Evolutionary conservation across 2,329 filamentous ascomycete species (phyloP).

Genomic region (Botrytis fragariae): DNA sequence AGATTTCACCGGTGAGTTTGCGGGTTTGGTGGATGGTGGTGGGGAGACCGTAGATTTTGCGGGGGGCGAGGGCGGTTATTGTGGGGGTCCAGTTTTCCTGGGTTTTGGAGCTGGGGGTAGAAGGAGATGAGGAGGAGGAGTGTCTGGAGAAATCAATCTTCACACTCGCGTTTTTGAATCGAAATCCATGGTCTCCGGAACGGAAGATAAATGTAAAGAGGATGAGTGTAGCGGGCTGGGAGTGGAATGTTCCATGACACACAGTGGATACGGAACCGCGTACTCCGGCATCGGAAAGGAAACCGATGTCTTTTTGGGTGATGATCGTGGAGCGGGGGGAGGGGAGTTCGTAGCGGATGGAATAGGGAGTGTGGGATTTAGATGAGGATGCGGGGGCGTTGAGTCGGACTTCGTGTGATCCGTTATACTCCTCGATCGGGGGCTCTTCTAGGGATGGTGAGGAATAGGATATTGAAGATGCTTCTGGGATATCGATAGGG

Average conservation of each 20-base stretch:
- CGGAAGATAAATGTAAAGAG: conserved; percentile 36
- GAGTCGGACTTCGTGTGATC: not conserved
- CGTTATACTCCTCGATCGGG: not conserved
- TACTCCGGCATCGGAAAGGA: conserved; percentile 35
- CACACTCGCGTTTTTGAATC: conserved; percentile 26
- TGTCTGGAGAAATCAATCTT: conserved; percentile 24
- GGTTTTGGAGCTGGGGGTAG: accelerated
- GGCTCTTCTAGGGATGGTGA: not conserved
- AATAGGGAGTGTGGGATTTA: not conserved
- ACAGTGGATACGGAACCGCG: conserved; percentile 25
- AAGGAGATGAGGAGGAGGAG: not conserved
- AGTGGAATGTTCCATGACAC: conserved; percentile 24
- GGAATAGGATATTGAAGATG: not conserved
- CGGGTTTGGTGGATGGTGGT: conserved; percentile 18
- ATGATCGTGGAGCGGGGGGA: not conserved
- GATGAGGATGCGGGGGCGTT: not conserved
- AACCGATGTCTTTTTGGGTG: conserved; percentile 53
- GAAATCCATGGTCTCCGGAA: conserved; percentile 24
- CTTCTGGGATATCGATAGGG: not conserved
- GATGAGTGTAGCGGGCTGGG: conserved; percentile 19
- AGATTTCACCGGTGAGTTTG: conserved; percentile 22
- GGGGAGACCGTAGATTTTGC: conserved; percentile 26
- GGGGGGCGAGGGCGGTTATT: conserved; percentile 24
- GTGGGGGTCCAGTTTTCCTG: not conserved
- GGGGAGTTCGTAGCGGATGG: not conserved